Conservation (phyloP, 495 filamentous ascomycete genomes). For the Xylaria bambusicola region DNA sequence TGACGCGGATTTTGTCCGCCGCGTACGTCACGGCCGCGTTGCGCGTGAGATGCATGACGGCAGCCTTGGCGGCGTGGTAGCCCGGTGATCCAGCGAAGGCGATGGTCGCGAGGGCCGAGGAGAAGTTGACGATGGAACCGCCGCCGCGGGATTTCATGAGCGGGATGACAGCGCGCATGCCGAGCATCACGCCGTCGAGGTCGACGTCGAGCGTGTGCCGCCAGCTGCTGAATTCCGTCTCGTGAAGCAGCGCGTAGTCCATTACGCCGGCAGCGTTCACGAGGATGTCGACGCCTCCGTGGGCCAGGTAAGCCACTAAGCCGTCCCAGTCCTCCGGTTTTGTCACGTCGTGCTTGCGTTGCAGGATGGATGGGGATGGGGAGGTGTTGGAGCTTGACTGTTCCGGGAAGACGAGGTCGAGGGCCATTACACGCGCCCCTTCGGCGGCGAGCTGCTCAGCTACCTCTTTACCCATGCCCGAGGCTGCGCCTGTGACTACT, state of each 20-base stretch:
- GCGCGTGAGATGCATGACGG: neutral
- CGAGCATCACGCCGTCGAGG: conserved; percentile 5
- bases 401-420: neutral
- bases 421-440: neutral
- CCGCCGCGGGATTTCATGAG: neutral
- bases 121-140: neutral
- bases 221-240: neutral
- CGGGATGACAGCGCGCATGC: neutral
- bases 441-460: neutral
- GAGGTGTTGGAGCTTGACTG: neutral
- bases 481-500: conserved; percentile 2
- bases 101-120: neutral
- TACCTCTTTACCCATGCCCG: neutral
- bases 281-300: neutral
- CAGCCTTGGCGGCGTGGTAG: neutral
- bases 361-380: neutral
- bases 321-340: neutral
- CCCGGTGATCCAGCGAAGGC: neutral
- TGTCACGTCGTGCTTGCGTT: neutral
- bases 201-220: neutral
- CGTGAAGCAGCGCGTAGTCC: neutral
- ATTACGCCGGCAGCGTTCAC: conserved; percentile 2
- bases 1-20: neutral
- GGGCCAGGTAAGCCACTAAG: neutral
- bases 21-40: neutral